A percentile compares a stretch with the other conserved stretches of the same genome.
phyloP scores from a whole-genome alignment of 306 rosid genomes.

The Begonia peltatifolia region DNA sequence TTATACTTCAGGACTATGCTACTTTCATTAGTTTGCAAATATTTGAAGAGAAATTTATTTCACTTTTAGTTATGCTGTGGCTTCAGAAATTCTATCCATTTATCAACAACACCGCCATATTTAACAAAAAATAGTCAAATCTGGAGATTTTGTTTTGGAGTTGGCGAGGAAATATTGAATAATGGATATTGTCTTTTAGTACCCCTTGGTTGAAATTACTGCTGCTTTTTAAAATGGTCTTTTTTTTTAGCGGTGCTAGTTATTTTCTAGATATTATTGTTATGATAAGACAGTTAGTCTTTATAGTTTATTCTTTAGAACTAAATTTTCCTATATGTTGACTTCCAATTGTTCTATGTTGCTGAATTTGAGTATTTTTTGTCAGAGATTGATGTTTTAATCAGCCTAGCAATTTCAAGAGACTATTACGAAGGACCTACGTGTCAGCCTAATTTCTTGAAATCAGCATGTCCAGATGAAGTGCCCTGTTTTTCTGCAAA shows the following conservation, averaged over 20 bases:
- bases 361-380: conserved; percentile 21
- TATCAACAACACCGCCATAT: not conserved
- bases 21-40: not conserved
- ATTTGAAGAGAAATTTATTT: not conserved
- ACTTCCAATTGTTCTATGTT: conserved; percentile 9
- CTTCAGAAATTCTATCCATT: not conserved
- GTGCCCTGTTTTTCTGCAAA: conserved; percentile 55
- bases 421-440: conserved; percentile 76
- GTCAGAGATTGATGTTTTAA: conserved; percentile 84
- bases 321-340: conserved; percentile 5
- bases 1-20: not conserved
- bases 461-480: conserved; percentile 28
- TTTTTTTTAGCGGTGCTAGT: not conserved
- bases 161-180: not conserved
- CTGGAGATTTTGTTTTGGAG: too few relatives aligned
- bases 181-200: not conserved
- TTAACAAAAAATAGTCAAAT: not conserved
- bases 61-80: not conserved
- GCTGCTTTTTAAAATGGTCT: not conserved
- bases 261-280: not conserved
- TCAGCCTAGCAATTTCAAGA: conserved; percentile 71
- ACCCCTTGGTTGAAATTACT: not conserved
- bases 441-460: conserved; percentile 51
- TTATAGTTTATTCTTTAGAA: not conserved
- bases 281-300: not conserved